Base-by-base conservation (phyloP, 441 rosid genomes). In the Syzygium syzygioides region DNA sequence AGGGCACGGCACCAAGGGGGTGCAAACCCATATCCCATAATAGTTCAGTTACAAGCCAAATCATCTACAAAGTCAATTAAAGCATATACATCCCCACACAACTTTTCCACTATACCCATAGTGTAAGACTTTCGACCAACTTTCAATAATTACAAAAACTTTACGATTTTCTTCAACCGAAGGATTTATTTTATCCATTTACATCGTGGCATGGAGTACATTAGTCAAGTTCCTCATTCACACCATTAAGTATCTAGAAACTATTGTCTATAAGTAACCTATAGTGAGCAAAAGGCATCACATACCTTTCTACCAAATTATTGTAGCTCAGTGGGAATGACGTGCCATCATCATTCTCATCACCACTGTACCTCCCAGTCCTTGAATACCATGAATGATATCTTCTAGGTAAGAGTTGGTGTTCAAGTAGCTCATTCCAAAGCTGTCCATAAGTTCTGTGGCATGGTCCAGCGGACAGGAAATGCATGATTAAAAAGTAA, bases 321-420 rank as follows among this genome's bases (percentile, higher is more conserved):
- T 91, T 88, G 90, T 96, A 96, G 90, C 93, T 94, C 87, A 97
- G 90, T 15, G 99, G 99, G 89, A 95, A 96, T 68, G 99, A 97
- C 84, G 88, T 79, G 91, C 98, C 98, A 91, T 95, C 96, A 93
- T 97, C 99, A 90, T 95, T 92, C 90, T 94, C 98, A 89, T 94
- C 94, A 85, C 96, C 94, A 86, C 94, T 95, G 85, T 59, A 91
- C 90, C 87, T 90, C 66, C 97, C 98, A 89, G 87, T 93, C 93
- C 99, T 95, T 34, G 99, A 95, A 95, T 95, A 96, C 98, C 98
- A 95, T 90, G 99, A 96, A 94, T 97, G 99, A 91, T 95, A 98
- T 93, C 99, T 96, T 94, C 99, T 93, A 37, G 99, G 99, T 89
- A 96, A 93, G 92, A 97, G 97, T 90, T 97, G 97, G 90, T 96